A percentile compares a stretch with the other conserved stretches of the same genome.
phyloP scores from a whole-genome alignment of 345 rosid species.

The Citrus reticulata region DNA sequence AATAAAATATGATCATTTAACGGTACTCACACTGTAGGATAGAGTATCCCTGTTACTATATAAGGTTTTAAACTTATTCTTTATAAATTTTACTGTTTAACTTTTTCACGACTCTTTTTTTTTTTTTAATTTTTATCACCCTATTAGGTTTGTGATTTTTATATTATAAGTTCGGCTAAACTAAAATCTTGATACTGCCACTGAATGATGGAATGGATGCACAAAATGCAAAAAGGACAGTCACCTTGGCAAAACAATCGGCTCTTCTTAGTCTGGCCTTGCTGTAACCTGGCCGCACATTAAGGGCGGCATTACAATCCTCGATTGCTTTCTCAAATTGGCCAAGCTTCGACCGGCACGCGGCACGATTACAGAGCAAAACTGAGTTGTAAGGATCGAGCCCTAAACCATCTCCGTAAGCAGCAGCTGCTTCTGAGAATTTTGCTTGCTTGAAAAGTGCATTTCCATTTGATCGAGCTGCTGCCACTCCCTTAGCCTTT shows the following conservation, averaged over 20 bases:
- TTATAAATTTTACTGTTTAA: no score
- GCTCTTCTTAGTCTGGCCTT: slow-evolving; percentile 93
- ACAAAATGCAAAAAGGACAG: not conserved
- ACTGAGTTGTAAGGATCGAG: slow-evolving; percentile 71
- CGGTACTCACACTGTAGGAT: no score
- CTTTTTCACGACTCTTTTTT: no score
- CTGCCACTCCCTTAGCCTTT: slow-evolving; percentile 48
- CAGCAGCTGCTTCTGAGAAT: slow-evolving; percentile 50
- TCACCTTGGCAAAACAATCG: slow-evolving; percentile 73
- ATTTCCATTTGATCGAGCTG: slow-evolving; percentile 73
- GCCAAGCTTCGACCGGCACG: slow-evolving; percentile 63
- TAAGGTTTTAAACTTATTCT: no score
- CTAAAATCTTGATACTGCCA: not conserved
- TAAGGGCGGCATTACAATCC: slow-evolving; percentile 72
- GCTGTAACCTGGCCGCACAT: slow-evolving; percentile 52
- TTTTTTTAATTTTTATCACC: no score
- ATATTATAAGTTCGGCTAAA: not conserved
- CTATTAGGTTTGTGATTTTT: not conserved
- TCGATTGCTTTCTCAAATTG: slow-evolving; percentile 62
- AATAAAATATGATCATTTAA: no score
- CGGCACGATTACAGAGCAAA: slow-evolving; percentile 83
- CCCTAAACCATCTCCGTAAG: slow-evolving; percentile 75
- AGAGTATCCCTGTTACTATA: no score
- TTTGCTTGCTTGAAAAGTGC: slow-evolving; percentile 53
- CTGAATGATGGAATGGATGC: not conserved